phyloP scores from a whole-genome alignment of 2,329 filamentous ascomycete species.

The Claviceps pazoutovae region DNA sequence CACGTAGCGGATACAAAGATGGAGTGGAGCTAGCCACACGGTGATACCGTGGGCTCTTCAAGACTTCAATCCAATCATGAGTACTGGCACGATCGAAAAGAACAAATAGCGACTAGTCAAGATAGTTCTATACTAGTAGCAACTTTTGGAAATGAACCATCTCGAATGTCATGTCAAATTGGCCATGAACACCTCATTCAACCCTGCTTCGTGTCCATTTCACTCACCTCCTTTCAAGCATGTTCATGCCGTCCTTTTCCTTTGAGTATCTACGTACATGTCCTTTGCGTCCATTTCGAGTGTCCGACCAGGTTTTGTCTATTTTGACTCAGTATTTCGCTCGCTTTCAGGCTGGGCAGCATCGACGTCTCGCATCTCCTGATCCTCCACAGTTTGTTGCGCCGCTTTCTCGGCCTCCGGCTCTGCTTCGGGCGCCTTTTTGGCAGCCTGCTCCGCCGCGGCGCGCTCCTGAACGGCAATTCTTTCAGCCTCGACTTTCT shows the following conservation, averaged over 20 bases:
- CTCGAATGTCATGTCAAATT: not conserved
- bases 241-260: not conserved
- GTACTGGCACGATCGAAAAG: no score
- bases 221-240: not conserved
- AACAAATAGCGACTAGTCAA: not conserved
- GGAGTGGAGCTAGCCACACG: no score
- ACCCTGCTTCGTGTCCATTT: not conserved
- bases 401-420: conserved; percentile 36
- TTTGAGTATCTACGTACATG: conserved; percentile 8
- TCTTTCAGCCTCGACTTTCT: conserved; percentile 82
- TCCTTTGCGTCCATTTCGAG: conserved; percentile 3
- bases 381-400: conserved; percentile 36
- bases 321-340: conserved; percentile 25
- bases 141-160: not conserved
- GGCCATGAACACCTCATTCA: not conserved
- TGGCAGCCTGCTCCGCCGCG: conserved; percentile 66
- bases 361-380: conserved; percentile 52
- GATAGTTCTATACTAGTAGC: not conserved
- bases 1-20: no score
- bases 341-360: conserved; percentile 36
- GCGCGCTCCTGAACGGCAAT: conserved; percentile 61
- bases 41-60: no score
- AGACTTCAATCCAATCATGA: no score
- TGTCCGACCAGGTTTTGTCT: conserved; percentile 9
- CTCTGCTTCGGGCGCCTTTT: conserved; percentile 48